Base-by-base conservation (phyloP, 2,329 filamentous ascomycete species). In the Fusarium anguioides region DNA sequence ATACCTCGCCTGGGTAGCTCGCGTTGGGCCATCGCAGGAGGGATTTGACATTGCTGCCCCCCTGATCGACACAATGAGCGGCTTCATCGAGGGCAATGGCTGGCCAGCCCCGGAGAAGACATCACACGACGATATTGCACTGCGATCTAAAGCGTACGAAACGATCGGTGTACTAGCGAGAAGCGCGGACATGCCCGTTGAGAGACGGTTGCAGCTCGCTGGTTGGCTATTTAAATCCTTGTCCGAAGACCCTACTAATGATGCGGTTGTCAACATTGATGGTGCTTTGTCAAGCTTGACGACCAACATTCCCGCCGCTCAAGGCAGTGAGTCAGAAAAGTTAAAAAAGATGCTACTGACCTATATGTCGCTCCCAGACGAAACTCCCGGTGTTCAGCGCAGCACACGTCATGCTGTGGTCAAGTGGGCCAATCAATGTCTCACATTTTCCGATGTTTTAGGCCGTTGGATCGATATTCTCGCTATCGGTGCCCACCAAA, bases 381-480 rank as follows among this genome's bases (percentile, higher is more conserved):
- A 80, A 8, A 72, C 76, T 3, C 80, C 81, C n/a, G 81, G 86
- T 17, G 81, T 89, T n/a, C 86, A 91, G 68, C n/a, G n/a, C n/a
- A 94, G 91, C 72, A 91, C 91, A 31, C 88, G 92, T 9, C 96
- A 94, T 78, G 90, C 93, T 20, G 90, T 90, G 23, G 89, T 96
- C 9, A 92, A 96, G 58, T 97, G 95, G 83, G 93, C 93, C 12
- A 98, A 98, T 75, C 87, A 92, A 48, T 97, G 93, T 72, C 82
- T 99, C 7, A 87, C 91, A 1, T 97, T 93, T 71, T 84, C 84
- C 20, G 93, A 97, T 72, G 84, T 93, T 11, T 83, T 90, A 35
- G 96, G 89, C 24, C 87, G 96, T 46, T 97, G 93, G 92, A 91
- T 97, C 44, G 89, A 97, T 75, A 86, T 98, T 17, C 83, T 97